Evolutionary conservation across 805 yeast species (phyloP), one percentile per base, ranked within the genome.

Genomic region (Kuraishia hungarica): DNA sequence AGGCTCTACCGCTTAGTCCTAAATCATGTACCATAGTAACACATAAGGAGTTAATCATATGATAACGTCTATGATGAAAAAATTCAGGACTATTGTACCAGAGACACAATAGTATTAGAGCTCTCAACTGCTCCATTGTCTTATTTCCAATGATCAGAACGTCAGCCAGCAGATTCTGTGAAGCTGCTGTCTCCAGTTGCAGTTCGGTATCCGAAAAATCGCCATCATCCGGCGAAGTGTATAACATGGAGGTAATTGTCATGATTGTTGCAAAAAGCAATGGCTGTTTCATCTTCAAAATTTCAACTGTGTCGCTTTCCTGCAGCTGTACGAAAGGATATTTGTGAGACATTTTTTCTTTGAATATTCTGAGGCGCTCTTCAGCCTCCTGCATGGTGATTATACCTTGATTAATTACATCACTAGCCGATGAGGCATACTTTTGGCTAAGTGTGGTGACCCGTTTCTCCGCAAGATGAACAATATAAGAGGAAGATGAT

Each of bases 71-170:
- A 61, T 87, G 87, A 59, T 84, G 87, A 60, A 88, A 87, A 61
- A 88, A 73, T 67, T 89, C 97, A 0, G 96, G 88, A 2, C 89
- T 80, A 60, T 87, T 88, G 65, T 89, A 90, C 96, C 96, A 91
- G 28, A 85, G 67, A 24, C 87, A 78, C 53, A 87, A 72, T 5
- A 88, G 62, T 20, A 87, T 64, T 52, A 87, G 70, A 20, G 84
- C 72, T 65, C 85, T 84, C 47, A 90, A 71, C 43, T 89, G 68
- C 65, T 89, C 92, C 19, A 83, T 68, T 6, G 84, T 77, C 69
- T 89, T 91, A 55, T 81, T 76, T 20, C 97, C 96, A 24, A 79
- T 73, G 8, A 86, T 76, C 68, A 90, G 68, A 11, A 86, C 77
- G 62, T 89, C 92, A 52, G 78, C 70, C 11, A 82, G 66, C 17